These are phyloP conservation scores for Trypanosoma theileri DNA, from an alignment of 208 protist genomes.

Conservation along the genomic window DNA sequence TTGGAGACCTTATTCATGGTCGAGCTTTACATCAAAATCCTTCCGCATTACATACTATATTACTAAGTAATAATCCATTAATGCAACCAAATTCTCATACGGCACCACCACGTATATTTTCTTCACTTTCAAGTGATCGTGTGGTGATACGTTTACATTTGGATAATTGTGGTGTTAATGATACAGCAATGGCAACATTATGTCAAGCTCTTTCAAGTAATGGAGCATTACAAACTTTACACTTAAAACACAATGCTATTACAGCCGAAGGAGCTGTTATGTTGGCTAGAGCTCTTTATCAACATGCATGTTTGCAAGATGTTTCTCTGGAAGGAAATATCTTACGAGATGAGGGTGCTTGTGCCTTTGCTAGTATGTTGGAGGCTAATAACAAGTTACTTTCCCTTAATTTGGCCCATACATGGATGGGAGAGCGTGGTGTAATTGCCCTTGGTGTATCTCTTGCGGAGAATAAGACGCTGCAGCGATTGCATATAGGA, in stretches of 20 bases:
- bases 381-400: slow-evolving; percentile 45
- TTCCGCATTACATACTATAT: slow-evolving; percentile 51
- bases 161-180: slow-evolving; percentile 61
- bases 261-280: slow-evolving; percentile 47
- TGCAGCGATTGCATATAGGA: slow-evolving; percentile 61
- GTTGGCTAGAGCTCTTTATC: slow-evolving; percentile 61
- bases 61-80: slow-evolving; percentile 67
- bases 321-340: slow-evolving; percentile 68
- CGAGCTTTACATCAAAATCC: slow-evolving; percentile 34
- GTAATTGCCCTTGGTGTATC: slow-evolving; percentile 84
- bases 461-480: slow-evolving; percentile 60
- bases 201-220: slow-evolving; percentile 74
- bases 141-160: slow-evolving; percentile 52
- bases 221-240: slow-evolving; percentile 45
- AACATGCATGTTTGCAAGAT: slow-evolving; percentile 49
- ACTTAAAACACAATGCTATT: slow-evolving; percentile 66
- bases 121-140: slow-evolving; percentile 55
- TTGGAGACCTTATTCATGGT: slow-evolving; percentile 56
- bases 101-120: slow-evolving; percentile 34
- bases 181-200: slow-evolving; percentile 46
- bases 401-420: slow-evolving; percentile 66
- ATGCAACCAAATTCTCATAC: slow-evolving; percentile 30
- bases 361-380: slow-evolving; percentile 72
- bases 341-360: slow-evolving; percentile 76
- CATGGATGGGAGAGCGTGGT: slow-evolving; percentile 77